Conservation (phyloP, 139 green algal genomes). For the Astrephomene gubernaculifera region DNA sequence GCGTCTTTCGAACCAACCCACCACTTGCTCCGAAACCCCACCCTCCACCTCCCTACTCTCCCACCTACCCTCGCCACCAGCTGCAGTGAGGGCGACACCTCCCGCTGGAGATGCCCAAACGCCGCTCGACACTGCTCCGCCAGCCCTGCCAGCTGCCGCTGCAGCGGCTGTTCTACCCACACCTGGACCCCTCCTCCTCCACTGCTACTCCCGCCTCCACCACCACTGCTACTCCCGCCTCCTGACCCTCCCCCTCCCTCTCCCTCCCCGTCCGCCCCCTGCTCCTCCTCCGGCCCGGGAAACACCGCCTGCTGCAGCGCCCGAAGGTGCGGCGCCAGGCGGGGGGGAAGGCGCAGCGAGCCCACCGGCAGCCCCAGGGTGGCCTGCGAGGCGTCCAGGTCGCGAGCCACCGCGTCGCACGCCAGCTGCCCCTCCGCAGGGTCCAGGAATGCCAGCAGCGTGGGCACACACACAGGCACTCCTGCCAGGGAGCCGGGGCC, state of each 20-base stretch:
- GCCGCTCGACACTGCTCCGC: background rate
- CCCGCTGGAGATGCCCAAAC: constrained; percentile 37
- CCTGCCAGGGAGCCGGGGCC: constrained; percentile 24
- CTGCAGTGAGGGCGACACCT: constrained; percentile 32
- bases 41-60: background rate
- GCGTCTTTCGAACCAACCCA: too few species aligned
- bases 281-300: background rate
- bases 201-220: constrained; percentile 5
- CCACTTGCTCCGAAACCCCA: too few species aligned
- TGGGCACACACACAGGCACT: constrained; percentile 40
- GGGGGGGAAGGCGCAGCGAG: background rate
- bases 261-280: too few species aligned
- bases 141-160: constrained; percentile 47
- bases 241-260: background rate
- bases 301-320: constrained; percentile 15
- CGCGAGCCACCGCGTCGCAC: constrained; percentile 54
- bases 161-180: constrained; percentile 34
- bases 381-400: constrained; percentile 51
- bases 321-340: constrained; percentile 14
- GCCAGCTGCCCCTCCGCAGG: constrained; percentile 53
- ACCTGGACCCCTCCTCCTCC: background rate
- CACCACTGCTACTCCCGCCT: background rate
- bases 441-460: constrained; percentile 61
- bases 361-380: constrained; percentile 30
- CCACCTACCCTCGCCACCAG: constrained; percentile 25